Percentiles rank a stretch among this genome's conserved stretches.
These are phyloP conservation scores for Corylus avellana DNA, from an alignment of 306 rosid species.

Conservation along the genomic window DNA sequence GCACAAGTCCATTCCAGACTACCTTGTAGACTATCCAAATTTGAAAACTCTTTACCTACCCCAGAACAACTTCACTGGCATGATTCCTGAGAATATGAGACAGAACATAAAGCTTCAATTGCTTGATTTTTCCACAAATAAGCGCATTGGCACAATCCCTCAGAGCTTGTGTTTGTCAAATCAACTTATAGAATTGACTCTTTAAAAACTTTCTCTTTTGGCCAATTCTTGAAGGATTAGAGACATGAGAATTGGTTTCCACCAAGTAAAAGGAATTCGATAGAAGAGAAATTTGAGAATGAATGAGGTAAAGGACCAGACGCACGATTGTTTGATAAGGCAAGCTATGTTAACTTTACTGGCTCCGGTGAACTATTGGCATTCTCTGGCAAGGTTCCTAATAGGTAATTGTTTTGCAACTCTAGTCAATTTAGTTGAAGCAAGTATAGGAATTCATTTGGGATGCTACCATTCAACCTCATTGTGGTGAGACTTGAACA, in stretches of 20 bases:
- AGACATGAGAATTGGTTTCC: no score
- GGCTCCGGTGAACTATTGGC: constrained; percentile 51
- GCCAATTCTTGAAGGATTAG: no score
- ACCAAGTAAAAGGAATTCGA: no score
- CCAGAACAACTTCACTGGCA: constrained; percentile 83
- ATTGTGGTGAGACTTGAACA: constrained; percentile 71
- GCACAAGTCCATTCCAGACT: constrained; percentile 85
- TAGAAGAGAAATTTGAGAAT: constrained; percentile 25
- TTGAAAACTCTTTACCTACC: constrained; percentile 58
- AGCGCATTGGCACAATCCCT: constrained; percentile 82
- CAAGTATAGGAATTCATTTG: constrained; percentile 74
- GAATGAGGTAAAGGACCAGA: constrained; percentile 72
- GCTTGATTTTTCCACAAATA: constrained; percentile 44
- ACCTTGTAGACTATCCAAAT: constrained; percentile 56
- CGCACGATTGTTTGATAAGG: constrained; percentile 69
- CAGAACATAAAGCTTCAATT: constrained; percentile 57
- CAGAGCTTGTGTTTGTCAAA: constrained; percentile 47
- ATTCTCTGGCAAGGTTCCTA: constrained; percentile 70
- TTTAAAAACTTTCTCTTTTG: no score
- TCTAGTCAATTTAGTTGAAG: constrained; percentile 64
- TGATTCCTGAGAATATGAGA: constrained; percentile 71
- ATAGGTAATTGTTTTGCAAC: constrained; percentile 68
- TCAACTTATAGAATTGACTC: neutral
- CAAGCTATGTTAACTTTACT: constrained; percentile 50
- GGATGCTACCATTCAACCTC: constrained; percentile 80